Evolutionary conservation across 352 stramenopile species (phyloP), one percentile per base, ranked within the genome.

Genomic region (Globisporangium okanoganense): DNA sequence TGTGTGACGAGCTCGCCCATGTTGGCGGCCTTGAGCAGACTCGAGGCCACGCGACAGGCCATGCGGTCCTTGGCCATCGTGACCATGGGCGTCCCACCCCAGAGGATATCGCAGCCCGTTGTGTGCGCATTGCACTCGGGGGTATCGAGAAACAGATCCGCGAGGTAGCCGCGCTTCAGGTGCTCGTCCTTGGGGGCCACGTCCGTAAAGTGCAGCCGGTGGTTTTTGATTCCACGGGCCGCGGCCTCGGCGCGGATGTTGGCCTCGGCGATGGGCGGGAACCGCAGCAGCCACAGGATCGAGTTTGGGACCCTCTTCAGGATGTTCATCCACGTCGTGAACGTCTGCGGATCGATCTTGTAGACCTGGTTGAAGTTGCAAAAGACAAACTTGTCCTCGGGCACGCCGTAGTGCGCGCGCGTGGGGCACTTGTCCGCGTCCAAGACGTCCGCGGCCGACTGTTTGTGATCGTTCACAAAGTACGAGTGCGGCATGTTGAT

Each of bases 341-440:
- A 98, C 29, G 88, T 94, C 12, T 71, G 62, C 7, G 94, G 95
- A 49, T 98, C 92, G 29, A 98, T 97, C 76, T 98, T 98, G 88
- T 97, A 97, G 13, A 97, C 70, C 62, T 97, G 87, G 54, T 97
- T 98, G 61, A 98, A 98, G 64, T 97, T 97, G 64, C 90, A 97
- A 65, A 98, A 98, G 29, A 98, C 93, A 69, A 98, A 98, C 56
- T 77, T 79, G 72, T 97, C 89, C 31, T 98, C 91, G 0, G 89
- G 83, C 0, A 98, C 79, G 35, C 90, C 93, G 52, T 98, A 98
- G 56, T 93, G 73, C 6, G 70, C 66, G 55, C 93, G 85, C 38
- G 82, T 91, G 2, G 86, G 87, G 20, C 84, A 92, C 51, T 82
- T 90, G 9, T 78, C 67, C 20, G 75, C 69, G 54, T 97, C 85